Evolutionary conservation across 345 rosid species (phyloP), one percentile per base, ranked within the genome.

Genomic region (Populus davidiana): DNA sequence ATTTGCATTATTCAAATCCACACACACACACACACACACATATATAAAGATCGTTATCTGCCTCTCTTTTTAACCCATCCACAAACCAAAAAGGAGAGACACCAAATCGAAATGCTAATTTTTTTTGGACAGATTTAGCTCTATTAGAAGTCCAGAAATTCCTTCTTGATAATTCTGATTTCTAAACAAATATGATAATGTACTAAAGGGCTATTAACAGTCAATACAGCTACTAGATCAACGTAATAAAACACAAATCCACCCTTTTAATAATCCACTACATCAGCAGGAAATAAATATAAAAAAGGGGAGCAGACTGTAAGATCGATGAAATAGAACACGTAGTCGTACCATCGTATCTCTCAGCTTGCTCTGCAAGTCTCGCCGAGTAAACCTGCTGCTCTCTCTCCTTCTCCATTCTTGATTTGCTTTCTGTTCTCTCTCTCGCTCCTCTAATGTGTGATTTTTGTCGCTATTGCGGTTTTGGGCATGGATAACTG

Each of bases 341-440:
- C 56, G n/a, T 33, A 33, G 36, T 5, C 36, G 36, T 82, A 92
- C 98, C 98, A 75, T 93, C 98, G 78, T 92, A 92, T 85, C 98
- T 80, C 85, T 92, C 98, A 44, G 98, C 96, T 84, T 93, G 97
- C 92, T 93, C 97, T 8, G 95, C 93, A 70, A 93, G 95, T 77
- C 88, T 90, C 12, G 98, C 98, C 88, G 80, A 81, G 91, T 93
- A 93, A 56, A 93, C 95, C 66, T 75, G 91, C 56, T 86, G 90
- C 86, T 91, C 98, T 74, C 98, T 90, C 83, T 90, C 98, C 77
- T 83, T 92, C 90, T 89, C 98, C 98, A 93, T 93, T 59, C 44
- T 80, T 6, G 61, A 54, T 54, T 21, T 56, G 70, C 63, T 77
- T n/a, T 70, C 77, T 43, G 33, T 25, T 56, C 39, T 17, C 56